Base-by-base conservation (phyloP, 495 filamentous ascomycete genomes). In the Niebla homalea region DNA sequence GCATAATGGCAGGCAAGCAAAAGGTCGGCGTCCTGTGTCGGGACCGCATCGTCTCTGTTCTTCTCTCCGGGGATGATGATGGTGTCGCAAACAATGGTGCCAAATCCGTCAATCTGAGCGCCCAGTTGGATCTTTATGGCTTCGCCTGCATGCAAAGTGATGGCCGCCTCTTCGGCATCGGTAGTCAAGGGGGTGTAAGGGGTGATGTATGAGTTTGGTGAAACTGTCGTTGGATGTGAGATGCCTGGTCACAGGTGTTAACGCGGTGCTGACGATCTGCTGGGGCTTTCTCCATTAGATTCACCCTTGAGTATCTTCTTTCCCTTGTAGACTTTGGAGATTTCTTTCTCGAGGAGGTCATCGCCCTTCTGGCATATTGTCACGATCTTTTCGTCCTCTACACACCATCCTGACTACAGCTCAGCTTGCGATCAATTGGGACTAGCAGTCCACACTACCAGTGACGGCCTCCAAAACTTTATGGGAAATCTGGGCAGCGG, bases 101-200 rank as follows among this genome's bases (percentile, higher is more conserved):
- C 87, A 64, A 97, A 90, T 43, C 92, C 92, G 71, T 97, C 92
- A 50, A 98, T 95, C 70, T 98, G 92, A 36, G 90, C 92, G 59
- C 92, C 92, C 10, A 98, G 79, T 67, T 97, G 93, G 65, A 98
- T 89, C 77, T 98, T 98, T 63, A 90, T 72, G 50, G 85, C 66
- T 68, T 98, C 90, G 41, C 80, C 84, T 41, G 80, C 74, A 72
- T 94, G 88, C 54, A 98, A 70, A 51, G 77, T 73, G 23, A 76
- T 76, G 36, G 75, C 77, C 40, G 88, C 86, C 68, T 98, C 92
- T 62, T 86, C 80, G 58, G 79, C 69, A 59, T 97, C 92, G 43
- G 88, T 79, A 29, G 77, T 75, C 55, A 98, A 72, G 36, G 92
- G 92, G 5, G 93, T 97, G 71, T 97, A 97, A 44, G 92, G 92